Evolutionary conservation across 257 asterid genomes (phyloP).

Genomic region (Fraxinus pennsylvanica): DNA sequence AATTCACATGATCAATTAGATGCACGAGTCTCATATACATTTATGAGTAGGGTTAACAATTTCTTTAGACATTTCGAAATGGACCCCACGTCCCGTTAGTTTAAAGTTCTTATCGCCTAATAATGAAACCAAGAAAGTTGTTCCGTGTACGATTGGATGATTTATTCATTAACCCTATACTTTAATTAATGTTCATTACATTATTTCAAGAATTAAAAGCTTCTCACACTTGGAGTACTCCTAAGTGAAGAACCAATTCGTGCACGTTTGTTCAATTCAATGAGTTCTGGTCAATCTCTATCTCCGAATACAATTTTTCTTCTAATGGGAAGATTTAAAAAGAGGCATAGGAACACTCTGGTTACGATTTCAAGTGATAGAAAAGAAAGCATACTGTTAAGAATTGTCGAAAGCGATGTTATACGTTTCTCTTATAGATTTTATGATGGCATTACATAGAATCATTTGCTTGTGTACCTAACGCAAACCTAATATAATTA

Average conservation of each 20-base stretch:
- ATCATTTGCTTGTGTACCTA: neutral
- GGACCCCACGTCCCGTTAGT: slow-evolving; percentile 16
- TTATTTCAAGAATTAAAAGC: slow-evolving; percentile 16
- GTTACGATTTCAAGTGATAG: slow-evolving; percentile 19
- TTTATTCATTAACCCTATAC: neutral
- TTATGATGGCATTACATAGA: slow-evolving; percentile 33
- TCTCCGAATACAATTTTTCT: neutral
- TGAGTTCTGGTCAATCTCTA: neutral
- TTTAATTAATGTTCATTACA: slow-evolving; percentile 22
- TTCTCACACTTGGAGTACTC: neutral
- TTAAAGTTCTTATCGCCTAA: slow-evolving; percentile 26
- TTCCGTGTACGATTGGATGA: slow-evolving; percentile 30
- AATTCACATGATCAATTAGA: neutral
- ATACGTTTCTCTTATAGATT: slow-evolving; percentile 22
- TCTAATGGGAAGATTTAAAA: no score
- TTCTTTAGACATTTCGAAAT: neutral
- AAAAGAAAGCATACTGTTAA: slow-evolving; percentile 33
- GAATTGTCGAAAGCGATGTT: slow-evolving; percentile 38
- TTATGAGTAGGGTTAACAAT: neutral
- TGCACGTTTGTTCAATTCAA: neutral
- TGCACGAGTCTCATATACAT: neutral
- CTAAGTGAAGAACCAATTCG: neutral
- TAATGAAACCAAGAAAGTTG: slow-evolving; percentile 20
- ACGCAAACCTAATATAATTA: neutral
- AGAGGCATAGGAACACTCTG: neutral